phyloP scores from a whole-genome alignment of 177 flowering plant species.

The Vitis hybrid region DNA sequence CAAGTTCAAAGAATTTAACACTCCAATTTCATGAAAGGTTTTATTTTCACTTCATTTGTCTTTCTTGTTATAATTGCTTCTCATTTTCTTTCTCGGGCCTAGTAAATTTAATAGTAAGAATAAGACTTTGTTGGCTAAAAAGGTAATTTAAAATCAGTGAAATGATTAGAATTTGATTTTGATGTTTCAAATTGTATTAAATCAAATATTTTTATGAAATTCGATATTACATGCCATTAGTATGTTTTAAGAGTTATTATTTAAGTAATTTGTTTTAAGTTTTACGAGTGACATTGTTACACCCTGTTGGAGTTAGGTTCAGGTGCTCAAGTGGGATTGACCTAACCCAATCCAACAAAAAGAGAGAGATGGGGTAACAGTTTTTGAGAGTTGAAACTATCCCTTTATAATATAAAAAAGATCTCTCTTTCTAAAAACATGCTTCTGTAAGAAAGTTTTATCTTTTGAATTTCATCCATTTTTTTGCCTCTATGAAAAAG shows the following conservation, averaged over 20 bases:
- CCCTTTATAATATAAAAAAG: no score
- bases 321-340: neutral
- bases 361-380: neutral
- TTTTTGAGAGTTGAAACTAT: no score
- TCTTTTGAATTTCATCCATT: no score
- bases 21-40: neutral
- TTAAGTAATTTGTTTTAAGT: neutral
- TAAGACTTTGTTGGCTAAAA: neutral
- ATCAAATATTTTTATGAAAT: no score
- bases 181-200: neutral
- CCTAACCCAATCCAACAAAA: neutral
- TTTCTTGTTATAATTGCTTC: neutral
- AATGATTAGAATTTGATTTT: no score
- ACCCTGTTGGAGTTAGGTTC: neutral
- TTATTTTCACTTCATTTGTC: neutral
- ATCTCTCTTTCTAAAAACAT: no score
- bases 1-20: neutral
- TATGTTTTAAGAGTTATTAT: no score
- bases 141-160: neutral
- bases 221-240: no score
- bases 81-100: neutral
- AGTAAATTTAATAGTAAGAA: neutral
- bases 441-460: no score
- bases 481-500: no score
- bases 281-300: neutral